These are phyloP conservation scores for Ambrosia trifida DNA, from an alignment of 129 eudicot species.

Conservation along the genomic window DNA sequence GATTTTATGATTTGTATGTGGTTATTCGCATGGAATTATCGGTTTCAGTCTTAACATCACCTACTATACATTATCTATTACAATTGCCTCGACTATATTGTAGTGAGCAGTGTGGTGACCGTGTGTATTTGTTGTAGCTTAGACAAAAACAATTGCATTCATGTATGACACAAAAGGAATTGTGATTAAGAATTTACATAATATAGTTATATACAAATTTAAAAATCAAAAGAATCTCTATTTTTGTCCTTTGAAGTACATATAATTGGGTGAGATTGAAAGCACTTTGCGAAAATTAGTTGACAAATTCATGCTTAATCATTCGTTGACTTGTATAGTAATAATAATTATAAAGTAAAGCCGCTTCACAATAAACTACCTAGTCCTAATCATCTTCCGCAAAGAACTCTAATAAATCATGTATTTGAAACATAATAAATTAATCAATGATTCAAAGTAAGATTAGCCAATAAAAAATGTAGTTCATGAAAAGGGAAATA, in stretches of 20 bases:
- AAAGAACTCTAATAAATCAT: constrained; percentile 16
- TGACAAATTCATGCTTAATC: constrained; percentile 28
- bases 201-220: neutral
- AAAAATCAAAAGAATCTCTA: constrained; percentile 13
- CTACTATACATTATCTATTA: too few species aligned
- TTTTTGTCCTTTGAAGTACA: constrained; percentile 19
- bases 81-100: too few species aligned
- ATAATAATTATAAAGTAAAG: constrained; percentile 18
- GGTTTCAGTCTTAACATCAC: too few species aligned
- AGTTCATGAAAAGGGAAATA: constrained; percentile 13
- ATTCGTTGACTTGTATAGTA: constrained; percentile 37
- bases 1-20: too few species aligned
- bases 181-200: neutral
- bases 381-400: constrained; percentile 40
- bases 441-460: constrained; percentile 14
- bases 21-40: too few species aligned
- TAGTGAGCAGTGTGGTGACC: too few species aligned
- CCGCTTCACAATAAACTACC: constrained; percentile 24
- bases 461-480: constrained; percentile 17
- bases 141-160: too few species aligned
- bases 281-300: constrained; percentile 35
- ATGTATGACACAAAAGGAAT: neutral
- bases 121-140: too few species aligned
- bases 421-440: neutral
- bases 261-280: constrained; percentile 26